Evolutionary conservation across 176 grass and related monocot genomes (phyloP).

Genomic region (Carex kokanica): DNA sequence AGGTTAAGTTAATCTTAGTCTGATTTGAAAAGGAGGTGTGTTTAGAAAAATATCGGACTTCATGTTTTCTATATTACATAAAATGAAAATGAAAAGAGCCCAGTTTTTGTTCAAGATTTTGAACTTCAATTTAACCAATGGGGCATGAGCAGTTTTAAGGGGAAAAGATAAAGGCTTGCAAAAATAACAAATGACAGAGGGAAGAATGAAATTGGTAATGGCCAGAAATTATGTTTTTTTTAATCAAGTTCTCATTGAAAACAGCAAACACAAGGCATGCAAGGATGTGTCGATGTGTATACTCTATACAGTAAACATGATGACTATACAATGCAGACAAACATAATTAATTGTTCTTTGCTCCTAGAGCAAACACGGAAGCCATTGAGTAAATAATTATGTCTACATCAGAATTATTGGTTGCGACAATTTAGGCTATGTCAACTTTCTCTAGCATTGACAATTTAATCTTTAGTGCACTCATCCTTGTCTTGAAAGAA

Average conservation of each 20-base stretch:
- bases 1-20: neutral
- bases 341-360: neutral
- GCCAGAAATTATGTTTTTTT: neutral
- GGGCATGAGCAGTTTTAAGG: neutral
- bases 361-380: neutral
- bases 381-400: neutral
- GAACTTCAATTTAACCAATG: neutral
- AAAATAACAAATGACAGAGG: neutral
- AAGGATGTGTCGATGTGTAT: neutral
- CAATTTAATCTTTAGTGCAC: neutral
- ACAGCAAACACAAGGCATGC: neutral
- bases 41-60: neutral
- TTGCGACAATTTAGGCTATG: neutral
- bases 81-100: neutral
- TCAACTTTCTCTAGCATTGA: neutral
- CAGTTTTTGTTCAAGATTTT: neutral
- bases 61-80: no score
- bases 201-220: neutral
- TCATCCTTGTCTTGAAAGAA: conserved; percentile 20
- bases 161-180: neutral
- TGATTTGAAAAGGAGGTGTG: neutral
- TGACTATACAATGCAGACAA: neutral
- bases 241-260: neutral
- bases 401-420: conserved; percentile 26
- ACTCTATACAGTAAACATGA: conserved; percentile 5